Conservation (phyloP, 1,284 basidiomycete species). For the Neolentinus lepideus region DNA sequence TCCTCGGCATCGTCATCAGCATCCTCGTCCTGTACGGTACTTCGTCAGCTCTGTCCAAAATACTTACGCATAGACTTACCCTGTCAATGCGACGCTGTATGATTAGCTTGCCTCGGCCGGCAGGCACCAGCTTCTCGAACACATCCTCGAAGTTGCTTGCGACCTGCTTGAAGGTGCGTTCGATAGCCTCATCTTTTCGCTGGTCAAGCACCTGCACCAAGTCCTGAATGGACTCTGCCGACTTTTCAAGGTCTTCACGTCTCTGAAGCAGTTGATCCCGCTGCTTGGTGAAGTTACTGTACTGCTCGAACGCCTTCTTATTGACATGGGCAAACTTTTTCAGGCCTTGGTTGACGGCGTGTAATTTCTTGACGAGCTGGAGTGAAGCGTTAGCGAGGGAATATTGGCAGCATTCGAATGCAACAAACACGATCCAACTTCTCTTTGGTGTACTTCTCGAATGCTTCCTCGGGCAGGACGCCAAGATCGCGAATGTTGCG, state of each 20-base stretch:
- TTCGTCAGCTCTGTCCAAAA: too few species aligned
- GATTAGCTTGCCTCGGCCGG: conserved; percentile 84
- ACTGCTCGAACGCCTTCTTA: conserved; percentile 99
- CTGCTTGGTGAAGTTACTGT: conserved; percentile 96
- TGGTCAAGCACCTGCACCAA: conserved; percentile 95
- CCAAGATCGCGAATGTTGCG: conserved; percentile 94
- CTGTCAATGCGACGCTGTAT: conserved; percentile 89
- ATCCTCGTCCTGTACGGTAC: conserved; percentile 62
- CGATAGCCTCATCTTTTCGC: conserved; percentile 97
- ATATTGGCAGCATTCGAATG: conserved; percentile 1
- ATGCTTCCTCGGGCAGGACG: conserved; percentile 95
- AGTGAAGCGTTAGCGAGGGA: conserved; percentile 4
- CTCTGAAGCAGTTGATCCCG: conserved; percentile 86
- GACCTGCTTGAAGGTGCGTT: conserved; percentile 97
- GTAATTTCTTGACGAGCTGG: conserved; percentile 86
- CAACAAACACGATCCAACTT: conserved; percentile 72
- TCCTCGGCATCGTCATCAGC: conserved; percentile 63
- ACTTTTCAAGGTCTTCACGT: conserved; percentile 86
- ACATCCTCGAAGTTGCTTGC: conserved; percentile 96
- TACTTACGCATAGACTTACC: too few species aligned
- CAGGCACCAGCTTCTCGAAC: conserved; percentile 95
- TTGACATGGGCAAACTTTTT: conserved; percentile 98
- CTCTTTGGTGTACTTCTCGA: conserved; percentile 86
- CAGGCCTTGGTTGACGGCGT: conserved; percentile 84
- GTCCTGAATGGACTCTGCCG: conserved; percentile 86